phyloP scores from a whole-genome alignment of 1,139 yeast genomes.

The Zygoascus sp. region DNA sequence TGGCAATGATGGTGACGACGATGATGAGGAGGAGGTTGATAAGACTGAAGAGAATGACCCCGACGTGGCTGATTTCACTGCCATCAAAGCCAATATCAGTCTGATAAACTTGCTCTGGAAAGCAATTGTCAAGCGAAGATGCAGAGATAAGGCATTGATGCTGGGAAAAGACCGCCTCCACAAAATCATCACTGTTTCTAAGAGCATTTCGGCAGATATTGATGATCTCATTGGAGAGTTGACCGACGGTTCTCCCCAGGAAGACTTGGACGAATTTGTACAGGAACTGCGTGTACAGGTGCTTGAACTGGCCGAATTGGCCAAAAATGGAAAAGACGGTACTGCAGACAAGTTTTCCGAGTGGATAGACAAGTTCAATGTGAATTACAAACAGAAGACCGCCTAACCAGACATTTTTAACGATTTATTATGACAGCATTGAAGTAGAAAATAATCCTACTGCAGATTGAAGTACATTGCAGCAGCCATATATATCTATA shows the following conservation, averaged over 20 bases:
- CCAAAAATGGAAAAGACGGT: neutral
- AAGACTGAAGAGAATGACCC: constrained; percentile 28
- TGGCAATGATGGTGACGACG: constrained; percentile 36
- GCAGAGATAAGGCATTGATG: neutral
- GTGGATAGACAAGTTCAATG: neutral
- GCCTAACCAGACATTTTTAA: neutral
- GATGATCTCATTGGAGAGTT: constrained; percentile 10
- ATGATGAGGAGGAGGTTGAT: constrained; percentile 38
- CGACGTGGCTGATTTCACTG: constrained; percentile 26
- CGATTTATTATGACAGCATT: neutral
- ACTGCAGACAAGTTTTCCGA: neutral
- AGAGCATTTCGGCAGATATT: constrained; percentile 1
- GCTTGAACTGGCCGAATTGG: neutral
- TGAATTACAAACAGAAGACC: neutral
- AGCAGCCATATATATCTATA: neutral
- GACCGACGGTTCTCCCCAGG: constrained; percentile 2
- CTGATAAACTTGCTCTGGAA: constrained; percentile 6
- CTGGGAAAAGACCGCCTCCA: neutral
- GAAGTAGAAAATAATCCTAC: neutral
- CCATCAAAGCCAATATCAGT: neutral
- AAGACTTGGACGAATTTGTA: neutral
- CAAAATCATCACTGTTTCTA: neutral
- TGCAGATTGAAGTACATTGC: neutral
- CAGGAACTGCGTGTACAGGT: neutral
- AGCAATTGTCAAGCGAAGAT: constrained; percentile 5